Conservation (phyloP, 1,139 yeast genomes). For the Suhomyces guaymorum region DNA sequence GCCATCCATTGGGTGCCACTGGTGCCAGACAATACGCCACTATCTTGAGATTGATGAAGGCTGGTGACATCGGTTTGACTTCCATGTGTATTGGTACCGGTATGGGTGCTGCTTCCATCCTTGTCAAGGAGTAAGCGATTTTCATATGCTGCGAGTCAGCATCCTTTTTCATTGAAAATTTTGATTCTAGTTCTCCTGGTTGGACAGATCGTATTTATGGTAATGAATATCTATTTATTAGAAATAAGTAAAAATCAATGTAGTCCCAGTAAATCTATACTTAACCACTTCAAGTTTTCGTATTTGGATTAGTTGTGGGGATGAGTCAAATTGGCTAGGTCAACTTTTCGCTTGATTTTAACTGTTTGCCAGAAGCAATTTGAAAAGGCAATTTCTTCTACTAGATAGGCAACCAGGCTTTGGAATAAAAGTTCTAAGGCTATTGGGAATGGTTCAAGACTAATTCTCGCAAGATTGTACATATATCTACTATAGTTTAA, state of each 20-base stretch:
- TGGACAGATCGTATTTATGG: not conserved
- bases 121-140: constrained; percentile 60
- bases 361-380: no score
- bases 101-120: constrained; percentile 94
- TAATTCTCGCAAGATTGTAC: no score
- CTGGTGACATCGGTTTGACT: constrained; percentile 84
- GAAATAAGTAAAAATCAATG: not conserved
- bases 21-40: constrained; percentile 96
- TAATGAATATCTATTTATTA: not conserved
- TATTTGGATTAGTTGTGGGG: no score
- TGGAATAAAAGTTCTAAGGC: no score
- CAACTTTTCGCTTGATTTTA: no score
- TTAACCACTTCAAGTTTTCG: no score
- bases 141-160: constrained; percentile 7
- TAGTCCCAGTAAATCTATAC: constrained; percentile 2
- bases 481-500: no score
- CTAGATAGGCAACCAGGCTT: no score
- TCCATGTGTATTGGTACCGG: constrained; percentile 99
- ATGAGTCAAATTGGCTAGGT: no score
- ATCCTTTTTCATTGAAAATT: not conserved
- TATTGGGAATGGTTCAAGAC: no score
- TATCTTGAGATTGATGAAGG: constrained; percentile 71
- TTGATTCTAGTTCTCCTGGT: not conserved
- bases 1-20: constrained; percentile 94
- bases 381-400: no score